Evolutionary conservation across 768 basidiomycete species (phyloP), one percentile per base, ranked within the genome.

Genomic region (Collybia nuda): DNA sequence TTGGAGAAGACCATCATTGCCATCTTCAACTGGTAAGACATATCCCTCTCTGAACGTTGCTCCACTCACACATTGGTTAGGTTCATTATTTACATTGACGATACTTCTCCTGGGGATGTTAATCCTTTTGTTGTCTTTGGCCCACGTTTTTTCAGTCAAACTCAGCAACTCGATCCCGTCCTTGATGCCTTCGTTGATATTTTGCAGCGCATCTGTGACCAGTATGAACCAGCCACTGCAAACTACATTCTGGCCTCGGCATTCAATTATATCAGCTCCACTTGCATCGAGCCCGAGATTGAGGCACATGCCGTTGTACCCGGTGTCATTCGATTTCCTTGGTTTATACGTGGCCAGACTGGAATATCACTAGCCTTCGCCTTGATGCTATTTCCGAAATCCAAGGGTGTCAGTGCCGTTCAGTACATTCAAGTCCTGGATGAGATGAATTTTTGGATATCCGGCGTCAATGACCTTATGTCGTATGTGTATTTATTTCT

Each of bases 401-500:
- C 50, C 6, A 39, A 32, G 2, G 40, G 42, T 6, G 28, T 49
- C 1, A 29, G 42, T 18, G 43, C 51, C 24, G 17, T 44, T 2
- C 32, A 52, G 4, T 57, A 49, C 36, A 46, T 57, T 12, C 58
- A 50, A 15, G 55, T 50, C 0, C 18, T 59, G 9, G 46, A 52
- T 2, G 56, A 57, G n/a, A 62, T 62, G 48, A 47, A 49, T 12
- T 53, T 48, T 19, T 57, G 51, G 50, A 45, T 53, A 1, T 44
- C 44, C 3, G 32, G 45, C 14, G 24, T 38, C 9, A 61, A 61
- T 37, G 57, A 61, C 42, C 7, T 62, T 2, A 40, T 62, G 23
- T 62, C 60, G 58, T 62, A 8, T 15, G 60, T 56, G 58, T 62
- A 8, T 15, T 58, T 56, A 15, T 28, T 36, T 9, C 24, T 21